Base-by-base conservation (phyloP, 2,329 filamentous ascomycete species). In the Diplodia seriata region DNA sequence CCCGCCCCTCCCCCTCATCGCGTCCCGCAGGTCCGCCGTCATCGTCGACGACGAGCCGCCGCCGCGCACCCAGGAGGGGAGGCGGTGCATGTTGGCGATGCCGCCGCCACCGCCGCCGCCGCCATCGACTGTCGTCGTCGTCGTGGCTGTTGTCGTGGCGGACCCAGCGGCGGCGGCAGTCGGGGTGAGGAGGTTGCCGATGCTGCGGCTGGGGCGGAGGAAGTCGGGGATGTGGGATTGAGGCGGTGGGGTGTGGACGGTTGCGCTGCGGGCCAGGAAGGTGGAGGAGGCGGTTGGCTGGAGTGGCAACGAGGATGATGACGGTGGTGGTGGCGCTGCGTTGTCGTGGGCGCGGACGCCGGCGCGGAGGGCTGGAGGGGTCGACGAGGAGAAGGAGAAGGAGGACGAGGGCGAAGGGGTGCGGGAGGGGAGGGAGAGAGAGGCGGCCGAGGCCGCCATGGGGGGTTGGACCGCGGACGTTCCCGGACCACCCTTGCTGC, bases 1-100 rank as follows among this genome's bases (percentile, higher is more conserved):
- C 20, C 62, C 50, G 18, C 62, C 62, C 50, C 62, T 55, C 50
- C 62, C 62, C 50, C 62, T 55, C 62, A 65, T 65, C 33, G 62
- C 50, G 1, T 23, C 62, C 12, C 50, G 20, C 49, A 54, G n/a
- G 49, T 31, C 51, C 23, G 63, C 36, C 20, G 4, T 36, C 20
- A 2, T 36, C 29, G 18, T 33, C 15, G 14, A 23, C 36, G 62
- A n/a, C 12, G 63, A 43, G 50, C 26, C 33, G 8, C 33, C 29
- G 51, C 51, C 29, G 23, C n/a, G 40, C 65, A 54, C 66, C 66
- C 66, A 68, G 12, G 55, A 31, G 6, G 66, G 66, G 11, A 68
- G 36, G 31, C 57, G 56, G 36, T 68, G 65, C 43, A 20, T n/a
- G 36, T 67, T 67, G 3, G 65, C 65, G 33, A 67, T 9, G 6